These are phyloP conservation scores for Pseudogymnoascus sp. DNA, from an alignment of 2,329 filamentous ascomycete species.

Conservation along the genomic window DNA sequence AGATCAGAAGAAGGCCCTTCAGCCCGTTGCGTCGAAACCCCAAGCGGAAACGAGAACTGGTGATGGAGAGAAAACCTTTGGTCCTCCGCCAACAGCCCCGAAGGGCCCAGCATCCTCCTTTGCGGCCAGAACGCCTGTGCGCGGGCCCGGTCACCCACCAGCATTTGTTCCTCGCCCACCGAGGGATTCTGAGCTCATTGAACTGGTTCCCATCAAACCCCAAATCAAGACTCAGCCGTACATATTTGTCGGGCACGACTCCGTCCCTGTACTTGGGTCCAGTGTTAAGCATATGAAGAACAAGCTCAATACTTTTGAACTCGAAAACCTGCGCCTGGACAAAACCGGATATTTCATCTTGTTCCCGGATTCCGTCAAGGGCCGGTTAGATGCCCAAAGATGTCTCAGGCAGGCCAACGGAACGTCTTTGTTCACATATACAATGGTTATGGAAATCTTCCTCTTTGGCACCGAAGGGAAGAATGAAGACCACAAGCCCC, in stretches of 20 bases:
- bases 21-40: slow-evolving; percentile 16
- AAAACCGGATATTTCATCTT: slow-evolving; percentile 81
- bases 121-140: slow-evolving; percentile 30
- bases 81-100: slow-evolving; percentile 74
- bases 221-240: slow-evolving; percentile 75
- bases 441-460: slow-evolving; percentile 82
- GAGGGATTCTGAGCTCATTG: slow-evolving; percentile 34
- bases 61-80: slow-evolving; percentile 40
- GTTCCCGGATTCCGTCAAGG: slow-evolving; percentile 71
- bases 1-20: slow-evolving; percentile 43
- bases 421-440: slow-evolving; percentile 81
- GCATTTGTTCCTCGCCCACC: slow-evolving; percentile 17
- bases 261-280: slow-evolving; percentile 75
- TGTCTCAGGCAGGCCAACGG: slow-evolving; percentile 74
- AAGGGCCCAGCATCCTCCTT: slow-evolving; percentile 58
- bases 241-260: slow-evolving; percentile 78
- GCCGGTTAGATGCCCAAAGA: slow-evolving; percentile 70
- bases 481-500: neutral
- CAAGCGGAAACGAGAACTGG: slow-evolving; percentile 29
- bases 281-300: slow-evolving; percentile 88
- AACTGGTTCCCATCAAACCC: slow-evolving; percentile 50
- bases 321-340: slow-evolving; percentile 76
- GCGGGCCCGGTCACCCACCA: neutral
- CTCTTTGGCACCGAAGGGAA: slow-evolving; percentile 22
- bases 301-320: slow-evolving; percentile 71